Conservation (phyloP, 257 asterid species). For the Solanum commersonii region DNA sequence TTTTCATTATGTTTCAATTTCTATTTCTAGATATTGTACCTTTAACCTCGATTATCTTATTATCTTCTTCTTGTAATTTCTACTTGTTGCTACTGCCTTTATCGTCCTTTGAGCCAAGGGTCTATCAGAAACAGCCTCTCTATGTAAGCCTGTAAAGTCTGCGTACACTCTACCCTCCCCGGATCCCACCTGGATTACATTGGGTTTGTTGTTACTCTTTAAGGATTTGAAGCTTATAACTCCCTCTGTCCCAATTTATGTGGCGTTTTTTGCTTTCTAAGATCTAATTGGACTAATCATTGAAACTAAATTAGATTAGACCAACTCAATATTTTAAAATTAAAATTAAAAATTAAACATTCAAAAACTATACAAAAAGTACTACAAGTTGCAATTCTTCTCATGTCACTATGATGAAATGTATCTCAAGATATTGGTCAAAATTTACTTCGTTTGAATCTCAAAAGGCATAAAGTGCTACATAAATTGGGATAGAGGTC, state of each 20-base stretch:
- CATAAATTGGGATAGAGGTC: neutral
- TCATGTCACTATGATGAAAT: neutral
- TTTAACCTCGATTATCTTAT: too few relatives aligned
- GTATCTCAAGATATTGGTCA: neutral
- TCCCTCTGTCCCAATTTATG: neutral
- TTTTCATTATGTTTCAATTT: too few relatives aligned
- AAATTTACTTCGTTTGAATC: neutral
- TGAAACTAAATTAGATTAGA: neutral
- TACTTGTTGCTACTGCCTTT: neutral
- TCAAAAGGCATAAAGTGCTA: neutral
- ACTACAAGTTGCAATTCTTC: neutral
- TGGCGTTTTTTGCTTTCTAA: neutral
- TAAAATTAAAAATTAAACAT: neutral
- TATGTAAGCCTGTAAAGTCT: too few relatives aligned
- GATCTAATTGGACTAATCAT: neutral
- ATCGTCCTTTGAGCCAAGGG: neutral
- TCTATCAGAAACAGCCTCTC: neutral
- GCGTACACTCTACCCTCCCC: neutral
- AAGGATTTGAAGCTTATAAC: neutral
- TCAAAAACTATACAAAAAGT: neutral
- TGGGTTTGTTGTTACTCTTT: neutral
- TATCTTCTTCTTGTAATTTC: neutral
- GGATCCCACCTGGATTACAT: neutral
- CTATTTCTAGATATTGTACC: too few relatives aligned
- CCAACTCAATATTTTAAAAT: neutral